Evolutionary conservation across 805 yeast species (phyloP), one percentile per base, ranked within the genome.

Genomic region (Candida multigemmis): DNA sequence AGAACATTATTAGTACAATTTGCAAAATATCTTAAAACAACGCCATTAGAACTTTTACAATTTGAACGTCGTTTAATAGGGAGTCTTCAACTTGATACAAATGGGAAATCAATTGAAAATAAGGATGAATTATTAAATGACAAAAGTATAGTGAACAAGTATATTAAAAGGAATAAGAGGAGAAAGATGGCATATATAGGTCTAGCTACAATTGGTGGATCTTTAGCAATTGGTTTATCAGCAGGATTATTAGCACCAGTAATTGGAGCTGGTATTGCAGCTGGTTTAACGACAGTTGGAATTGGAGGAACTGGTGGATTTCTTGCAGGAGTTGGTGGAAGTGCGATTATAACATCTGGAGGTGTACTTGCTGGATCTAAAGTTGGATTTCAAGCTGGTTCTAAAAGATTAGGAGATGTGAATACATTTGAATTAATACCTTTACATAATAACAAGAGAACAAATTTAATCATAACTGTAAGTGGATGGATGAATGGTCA

Each of bases 401-500:
- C 75, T 17, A 66, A 77, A 37, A 70, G 99, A 49, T 78, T 79
- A 54, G 96, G 96, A 2, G 85, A 84, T 31, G 97, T 91, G 8
- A 71, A 81, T 41, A 89, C 96, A 0, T 91, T 91, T 54, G 97
- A 93, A 44, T 79, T 93, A 50, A 72, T 82, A 26, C 97, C 99
- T 0, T 59, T 91, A 38, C 95, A 85, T 50, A 87, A 89, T 48
- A 86, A 83, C 50, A 81, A 82, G 47, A 65, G 98, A 26, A 77
- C 93, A 3, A 89, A 85, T 46, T 60, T 87, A 38, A 80, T 89
- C 28, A 56, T 91, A 12, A 87, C 96, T 2, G 86, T 93, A 0
- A 75, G 93, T 27, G 99, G 99, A 1, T 91, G 99, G 99, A 86
- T 91, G 89, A 79, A 78, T 28, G 93, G 96, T 50, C 79, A 77